A percentile compares a stretch with the other conserved stretches of the same genome.
Conservation (phyloP, 176 grass and related monocot species). For the Musa troglodytarum region DNA sequence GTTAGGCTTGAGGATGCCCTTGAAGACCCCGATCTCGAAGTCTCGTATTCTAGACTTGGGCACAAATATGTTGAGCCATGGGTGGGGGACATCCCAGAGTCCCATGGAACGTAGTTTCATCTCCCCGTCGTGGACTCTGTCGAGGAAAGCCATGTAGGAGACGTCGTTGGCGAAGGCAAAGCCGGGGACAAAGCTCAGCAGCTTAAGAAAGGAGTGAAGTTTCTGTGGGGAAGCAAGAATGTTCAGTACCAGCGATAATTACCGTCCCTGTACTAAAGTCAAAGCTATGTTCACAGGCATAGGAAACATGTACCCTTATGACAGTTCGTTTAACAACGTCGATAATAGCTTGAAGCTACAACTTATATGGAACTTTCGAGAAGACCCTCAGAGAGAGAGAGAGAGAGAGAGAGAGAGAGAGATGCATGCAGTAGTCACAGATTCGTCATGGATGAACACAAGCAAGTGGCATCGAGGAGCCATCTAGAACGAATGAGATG, state of each 20-base stretch:
- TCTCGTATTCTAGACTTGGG: conserved; percentile 42
- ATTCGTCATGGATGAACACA: too few species aligned
- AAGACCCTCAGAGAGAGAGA: too few species aligned
- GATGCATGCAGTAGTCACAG: too few species aligned
- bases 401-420: too few species aligned
- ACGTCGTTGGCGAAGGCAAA: conserved; percentile 40
- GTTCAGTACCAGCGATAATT: too few species aligned
- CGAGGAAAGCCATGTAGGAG: conserved; percentile 30
- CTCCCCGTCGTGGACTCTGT: conserved; percentile 35
- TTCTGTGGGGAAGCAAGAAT: conserved; percentile 5
- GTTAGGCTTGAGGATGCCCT: conserved; percentile 17
- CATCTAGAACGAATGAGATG: neutral
- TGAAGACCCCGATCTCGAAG: conserved; percentile 36
- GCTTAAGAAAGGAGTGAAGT: conserved; percentile 18
- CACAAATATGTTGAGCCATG: conserved; percentile 58
- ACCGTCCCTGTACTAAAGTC: too few species aligned
- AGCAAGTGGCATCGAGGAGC: too few species aligned
- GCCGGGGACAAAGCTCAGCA: conserved; percentile 21
- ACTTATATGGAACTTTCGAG: too few species aligned
- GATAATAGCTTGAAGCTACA: too few species aligned
- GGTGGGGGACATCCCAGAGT: conserved; percentile 39
- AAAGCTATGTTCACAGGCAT: too few species aligned
- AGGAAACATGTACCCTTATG: too few species aligned
- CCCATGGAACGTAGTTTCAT: conserved; percentile 19
- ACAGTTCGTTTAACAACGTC: too few species aligned